A percentile compares a stretch with the other conserved stretches of the same genome.
phyloP scores from a whole-genome alignment of 2,329 filamentous ascomycete species.

The Alternaria infectoria region DNA sequence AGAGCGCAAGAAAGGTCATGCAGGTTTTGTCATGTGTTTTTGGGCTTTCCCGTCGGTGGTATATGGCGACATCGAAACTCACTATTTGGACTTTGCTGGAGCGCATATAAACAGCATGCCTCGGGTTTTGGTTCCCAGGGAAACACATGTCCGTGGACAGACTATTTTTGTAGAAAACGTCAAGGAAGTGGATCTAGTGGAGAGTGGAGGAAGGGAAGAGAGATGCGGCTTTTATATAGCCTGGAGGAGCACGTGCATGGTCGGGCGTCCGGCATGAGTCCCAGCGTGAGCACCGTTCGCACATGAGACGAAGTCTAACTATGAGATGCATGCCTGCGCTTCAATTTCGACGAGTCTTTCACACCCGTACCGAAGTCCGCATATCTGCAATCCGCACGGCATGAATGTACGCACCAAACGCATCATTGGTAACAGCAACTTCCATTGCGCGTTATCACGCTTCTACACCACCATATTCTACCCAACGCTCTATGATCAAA shows the following conservation, averaged over 20 bases:
- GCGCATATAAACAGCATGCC: too few species aligned
- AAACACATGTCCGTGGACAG: neutral
- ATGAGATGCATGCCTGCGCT: neutral
- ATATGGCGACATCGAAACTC: neutral
- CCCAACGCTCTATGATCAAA: constrained; percentile 31
- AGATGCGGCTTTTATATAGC: neutral
- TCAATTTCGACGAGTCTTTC: too few species aligned
- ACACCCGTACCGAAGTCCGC: too few species aligned
- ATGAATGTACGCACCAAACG: neutral
- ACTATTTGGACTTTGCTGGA: neutral
- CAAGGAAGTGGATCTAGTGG: neutral
- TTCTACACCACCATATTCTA: neutral
- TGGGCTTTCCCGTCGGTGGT: neutral
- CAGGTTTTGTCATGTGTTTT: rapidly evolving
- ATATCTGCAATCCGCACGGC: rapidly evolving
- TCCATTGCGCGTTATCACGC: neutral
- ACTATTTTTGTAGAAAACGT: neutral
- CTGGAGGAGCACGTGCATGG: rapidly evolving
- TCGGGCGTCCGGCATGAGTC: neutral
- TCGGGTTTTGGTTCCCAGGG: neutral
- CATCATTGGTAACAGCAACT: neutral
- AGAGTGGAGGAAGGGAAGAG: neutral
- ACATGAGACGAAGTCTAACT: neutral
- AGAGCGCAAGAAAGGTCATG: neutral
- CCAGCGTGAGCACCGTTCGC: neutral